Conservation (phyloP, 2,329 filamentous ascomycete species). For the Ascochyta clinopodiicola region DNA sequence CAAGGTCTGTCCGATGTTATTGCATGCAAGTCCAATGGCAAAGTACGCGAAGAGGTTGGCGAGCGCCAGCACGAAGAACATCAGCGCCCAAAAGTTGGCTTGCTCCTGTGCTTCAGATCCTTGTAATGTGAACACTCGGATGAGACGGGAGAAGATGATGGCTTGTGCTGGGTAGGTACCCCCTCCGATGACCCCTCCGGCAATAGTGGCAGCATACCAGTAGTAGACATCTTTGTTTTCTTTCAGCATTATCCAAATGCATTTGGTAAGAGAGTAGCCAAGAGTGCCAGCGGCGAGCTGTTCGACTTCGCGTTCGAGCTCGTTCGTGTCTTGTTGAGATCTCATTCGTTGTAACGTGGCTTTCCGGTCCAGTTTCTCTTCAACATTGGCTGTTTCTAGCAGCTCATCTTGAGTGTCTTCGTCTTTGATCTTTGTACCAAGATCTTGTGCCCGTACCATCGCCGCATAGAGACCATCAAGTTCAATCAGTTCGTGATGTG, state of each 20-base stretch:
- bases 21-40: slow-evolving; percentile 65
- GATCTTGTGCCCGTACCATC: slow-evolving; percentile 30
- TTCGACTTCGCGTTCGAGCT: slow-evolving; percentile 11
- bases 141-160: slow-evolving; percentile 23
- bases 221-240: slow-evolving; percentile 18
- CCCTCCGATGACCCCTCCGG: slow-evolving; percentile 8
- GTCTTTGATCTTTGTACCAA: slow-evolving; percentile 28
- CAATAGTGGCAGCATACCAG: slow-evolving; percentile 8
- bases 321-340: slow-evolving; percentile 8
- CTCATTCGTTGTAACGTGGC: slow-evolving; percentile 12
- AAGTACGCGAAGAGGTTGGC: slow-evolving; percentile 26
- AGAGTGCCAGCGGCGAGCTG: slow-evolving; percentile 18
- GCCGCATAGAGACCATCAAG: slow-evolving; percentile 24
- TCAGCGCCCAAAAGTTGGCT: slow-evolving; percentile 32
- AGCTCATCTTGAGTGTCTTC: slow-evolving; percentile 5
- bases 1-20: slow-evolving; percentile 63
- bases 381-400: background rate
- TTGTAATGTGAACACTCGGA: slow-evolving; percentile 25
- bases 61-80: slow-evolving; percentile 32
- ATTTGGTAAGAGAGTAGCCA: slow-evolving; percentile 15
- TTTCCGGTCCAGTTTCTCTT: slow-evolving; percentile 7
- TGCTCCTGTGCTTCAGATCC: slow-evolving; percentile 15
- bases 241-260: slow-evolving; percentile 21
- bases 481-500: slow-evolving; percentile 23
- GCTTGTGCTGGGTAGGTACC: slow-evolving; percentile 19